Evolutionary conservation across 768 basidiomycete genomes (phyloP).

Genomic region (Trametes cubensis): DNA sequence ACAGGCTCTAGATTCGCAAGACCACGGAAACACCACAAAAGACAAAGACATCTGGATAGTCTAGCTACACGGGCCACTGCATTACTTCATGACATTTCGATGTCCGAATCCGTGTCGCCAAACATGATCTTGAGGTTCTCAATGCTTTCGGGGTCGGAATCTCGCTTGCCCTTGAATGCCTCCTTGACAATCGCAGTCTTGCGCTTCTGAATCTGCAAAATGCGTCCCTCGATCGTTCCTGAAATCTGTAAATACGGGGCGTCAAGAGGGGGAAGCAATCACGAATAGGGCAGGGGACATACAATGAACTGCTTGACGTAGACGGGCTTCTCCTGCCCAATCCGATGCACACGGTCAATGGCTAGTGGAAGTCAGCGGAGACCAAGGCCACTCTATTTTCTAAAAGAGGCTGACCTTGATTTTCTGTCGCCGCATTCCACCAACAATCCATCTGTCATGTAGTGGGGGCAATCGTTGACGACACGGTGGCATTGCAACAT

Average conservation of each 20-base stretch:
- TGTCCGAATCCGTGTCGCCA: conserved; percentile 36
- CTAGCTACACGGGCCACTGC: neutral
- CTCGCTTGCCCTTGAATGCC: conserved; percentile 67
- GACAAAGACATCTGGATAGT: neutral
- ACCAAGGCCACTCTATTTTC: neutral
- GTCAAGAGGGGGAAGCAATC: neutral
- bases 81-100: neutral
- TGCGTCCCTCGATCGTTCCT: conserved; percentile 78
- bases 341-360: conserved; percentile 83
- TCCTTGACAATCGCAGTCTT: conserved; percentile 88
- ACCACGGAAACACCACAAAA: neutral
- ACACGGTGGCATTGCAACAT: too few relatives aligned
- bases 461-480: neutral
- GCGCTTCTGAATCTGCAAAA: conserved; percentile 79
- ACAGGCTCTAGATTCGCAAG: too few relatives aligned
- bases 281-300: conserved; percentile 29
- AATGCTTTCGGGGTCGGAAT: conserved; percentile 67
- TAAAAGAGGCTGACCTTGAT: conserved; percentile 55
- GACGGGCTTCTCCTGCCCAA: conserved; percentile 81
- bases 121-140: conserved; percentile 85
- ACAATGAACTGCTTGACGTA: conserved; percentile 87
- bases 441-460: conserved; percentile 92
- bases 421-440: conserved; percentile 87
- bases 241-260: conserved; percentile 48
- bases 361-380: conserved; percentile 42